These are phyloP conservation scores for Colletotrichum graminicola DNA, from an alignment of 2,329 filamentous ascomycete species.

Conservation along the genomic window DNA sequence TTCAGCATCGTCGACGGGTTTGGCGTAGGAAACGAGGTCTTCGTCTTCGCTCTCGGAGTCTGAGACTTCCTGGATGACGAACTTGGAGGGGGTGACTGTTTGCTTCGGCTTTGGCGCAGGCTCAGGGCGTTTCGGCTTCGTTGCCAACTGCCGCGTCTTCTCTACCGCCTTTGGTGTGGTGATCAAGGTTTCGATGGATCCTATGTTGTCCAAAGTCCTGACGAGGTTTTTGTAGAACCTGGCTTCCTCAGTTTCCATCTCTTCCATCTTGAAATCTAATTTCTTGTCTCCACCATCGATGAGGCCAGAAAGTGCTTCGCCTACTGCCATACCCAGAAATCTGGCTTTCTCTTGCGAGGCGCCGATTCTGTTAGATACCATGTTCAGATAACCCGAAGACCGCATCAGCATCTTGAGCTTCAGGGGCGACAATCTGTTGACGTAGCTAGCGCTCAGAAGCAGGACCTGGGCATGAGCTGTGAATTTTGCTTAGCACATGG, in stretches of 20 bases:
- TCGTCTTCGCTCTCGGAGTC: constrained; percentile 72
- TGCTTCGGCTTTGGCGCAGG: constrained; percentile 46
- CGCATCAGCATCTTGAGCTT: constrained; percentile 77
- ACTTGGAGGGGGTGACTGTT: constrained; percentile 52
- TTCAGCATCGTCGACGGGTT: constrained; percentile 88
- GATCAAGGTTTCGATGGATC: constrained; percentile 66
- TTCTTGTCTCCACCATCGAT: constrained; percentile 76
- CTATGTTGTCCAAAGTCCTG: constrained; percentile 71
- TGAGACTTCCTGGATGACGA: constrained; percentile 75
- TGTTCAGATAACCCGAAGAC: constrained; percentile 78
- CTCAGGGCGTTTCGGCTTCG: constrained; percentile 41
- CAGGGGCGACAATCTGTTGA: constrained; percentile 74
- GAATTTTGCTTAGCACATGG: constrained; percentile 43
- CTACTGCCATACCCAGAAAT: constrained; percentile 90
- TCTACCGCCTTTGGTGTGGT: constrained; percentile 42
- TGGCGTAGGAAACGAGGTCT: constrained; percentile 82
- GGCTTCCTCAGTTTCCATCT: constrained; percentile 79
- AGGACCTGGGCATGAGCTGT: constrained; percentile 83
- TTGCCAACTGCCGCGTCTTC: constrained; percentile 30
- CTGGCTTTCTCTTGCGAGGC: constrained; percentile 80
- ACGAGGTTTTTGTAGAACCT: constrained; percentile 79
- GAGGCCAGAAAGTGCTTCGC: constrained; percentile 76
- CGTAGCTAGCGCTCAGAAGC: constrained; percentile 81
- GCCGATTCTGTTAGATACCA: constrained; percentile 86
- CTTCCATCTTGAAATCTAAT: constrained; percentile 87